phyloP scores from a whole-genome alignment of 768 basidiomycete species.

The Trametes cinnabarina region DNA sequence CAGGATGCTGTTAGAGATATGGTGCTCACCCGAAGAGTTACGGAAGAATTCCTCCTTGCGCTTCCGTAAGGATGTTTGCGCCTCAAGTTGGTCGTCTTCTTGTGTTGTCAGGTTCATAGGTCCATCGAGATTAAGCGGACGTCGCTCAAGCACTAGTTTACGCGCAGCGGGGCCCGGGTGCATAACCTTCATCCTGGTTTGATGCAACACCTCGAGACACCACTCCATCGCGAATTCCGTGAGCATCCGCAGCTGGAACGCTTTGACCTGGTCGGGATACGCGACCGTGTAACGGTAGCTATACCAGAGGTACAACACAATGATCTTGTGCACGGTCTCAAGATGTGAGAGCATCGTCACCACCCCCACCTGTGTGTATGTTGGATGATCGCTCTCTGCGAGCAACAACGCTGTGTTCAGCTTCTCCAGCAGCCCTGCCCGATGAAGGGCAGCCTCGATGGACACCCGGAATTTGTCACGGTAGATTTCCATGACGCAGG shows the following conservation, averaged over 20 bases:
- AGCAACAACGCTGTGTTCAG: slow-evolving; percentile 43
- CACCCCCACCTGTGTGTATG: not conserved
- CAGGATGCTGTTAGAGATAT: too few relatives aligned
- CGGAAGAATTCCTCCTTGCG: too few relatives aligned
- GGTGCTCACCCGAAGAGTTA: too few relatives aligned
- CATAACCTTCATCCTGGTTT: not conserved
- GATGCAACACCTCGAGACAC: slow-evolving; percentile 38
- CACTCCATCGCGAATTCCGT: slow-evolving; percentile 70
- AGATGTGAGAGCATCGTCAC: slow-evolving; percentile 34
- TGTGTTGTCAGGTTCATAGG: too few relatives aligned
- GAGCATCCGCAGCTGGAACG: slow-evolving; percentile 52
- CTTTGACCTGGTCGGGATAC: slow-evolving; percentile 57
- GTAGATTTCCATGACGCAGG: slow-evolving; percentile 44
- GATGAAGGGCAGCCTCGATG: slow-evolving; percentile 36
- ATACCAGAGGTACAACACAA: slow-evolving; percentile 86
- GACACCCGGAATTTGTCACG: slow-evolving; percentile 41
- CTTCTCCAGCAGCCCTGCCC: slow-evolving; percentile 37
- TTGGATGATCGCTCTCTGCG: slow-evolving; percentile 24
- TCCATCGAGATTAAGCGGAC: not conserved
- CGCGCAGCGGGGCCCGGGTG: not conserved
- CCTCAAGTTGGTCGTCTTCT: too few relatives aligned
- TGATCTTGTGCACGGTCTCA: slow-evolving; percentile 73
- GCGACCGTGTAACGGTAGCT: slow-evolving; percentile 64
- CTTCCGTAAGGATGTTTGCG: too few relatives aligned
- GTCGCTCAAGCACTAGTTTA: not conserved